These are phyloP conservation scores for Meyerozyma sp. DNA, from an alignment of 1,139 yeast genomes.

Conservation along the genomic window DNA sequence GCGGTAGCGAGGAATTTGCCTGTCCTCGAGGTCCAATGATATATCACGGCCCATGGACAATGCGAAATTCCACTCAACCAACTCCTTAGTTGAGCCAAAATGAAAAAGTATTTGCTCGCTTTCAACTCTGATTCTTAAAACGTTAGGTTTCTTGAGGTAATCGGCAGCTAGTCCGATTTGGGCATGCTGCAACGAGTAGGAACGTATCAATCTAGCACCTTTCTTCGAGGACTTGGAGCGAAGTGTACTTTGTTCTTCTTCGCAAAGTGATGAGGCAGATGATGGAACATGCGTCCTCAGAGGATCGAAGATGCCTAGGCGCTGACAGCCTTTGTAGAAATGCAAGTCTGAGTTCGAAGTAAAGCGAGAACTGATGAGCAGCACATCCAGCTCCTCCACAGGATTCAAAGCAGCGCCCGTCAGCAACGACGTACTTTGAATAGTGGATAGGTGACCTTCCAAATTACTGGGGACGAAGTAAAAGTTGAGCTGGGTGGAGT, in stretches of 20 bases:
- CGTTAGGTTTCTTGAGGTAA: conserved; percentile 55
- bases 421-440: conserved; percentile 12
- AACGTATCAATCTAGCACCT: conserved; percentile 35
- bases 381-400: conserved; percentile 9
- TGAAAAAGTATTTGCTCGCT: conserved; percentile 61
- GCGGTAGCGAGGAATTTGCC: conserved; percentile 63
- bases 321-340: conserved; percentile 28
- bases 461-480: conserved; percentile 38
- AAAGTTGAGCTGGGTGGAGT: conserved; percentile 69
- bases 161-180: conserved; percentile 66
- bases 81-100: conserved; percentile 49
- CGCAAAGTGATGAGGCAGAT: background rate
- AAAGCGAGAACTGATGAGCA: conserved; percentile 17
- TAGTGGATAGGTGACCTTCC: conserved; percentile 22
- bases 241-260: background rate
- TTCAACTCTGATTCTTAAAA: conserved; percentile 59
- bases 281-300: background rate
- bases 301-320: conserved; percentile 17
- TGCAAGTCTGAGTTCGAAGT: conserved; percentile 35
- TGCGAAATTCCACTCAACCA: conserved; percentile 63
- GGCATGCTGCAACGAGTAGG: conserved; percentile 68
- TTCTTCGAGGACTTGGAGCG: background rate
- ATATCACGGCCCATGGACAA: conserved; percentile 59
- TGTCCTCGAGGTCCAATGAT: conserved; percentile 51
- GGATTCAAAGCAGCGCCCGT: conserved; percentile 12